Evolutionary conservation across 2,329 filamentous ascomycete species (phyloP).

Genomic region (Ampelomyces quisqualis): DNA sequence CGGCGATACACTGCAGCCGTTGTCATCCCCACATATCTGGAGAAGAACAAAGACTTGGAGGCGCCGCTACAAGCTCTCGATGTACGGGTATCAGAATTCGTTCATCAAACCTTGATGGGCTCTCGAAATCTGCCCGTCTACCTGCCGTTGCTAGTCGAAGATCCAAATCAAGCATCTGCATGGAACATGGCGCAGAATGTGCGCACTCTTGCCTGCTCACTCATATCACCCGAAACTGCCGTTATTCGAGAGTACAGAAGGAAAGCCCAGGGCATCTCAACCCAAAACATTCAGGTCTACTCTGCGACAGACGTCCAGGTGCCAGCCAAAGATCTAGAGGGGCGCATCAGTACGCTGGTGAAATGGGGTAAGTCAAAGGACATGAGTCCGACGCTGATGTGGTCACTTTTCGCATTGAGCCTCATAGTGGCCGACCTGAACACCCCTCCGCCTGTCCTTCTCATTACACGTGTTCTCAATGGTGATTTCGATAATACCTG

Average conservation of each 20-base stretch:
- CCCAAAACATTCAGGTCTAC: conserved; percentile 21
- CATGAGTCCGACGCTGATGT: conserved; percentile 17
- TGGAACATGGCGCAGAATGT: conserved; percentile 45
- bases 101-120: conserved; percentile 21
- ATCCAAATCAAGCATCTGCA: conserved; percentile 46
- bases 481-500: conserved; percentile 40
- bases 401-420: conserved; percentile 29
- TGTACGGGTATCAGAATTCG: conserved; percentile 38
- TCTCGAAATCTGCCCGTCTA: conserved; percentile 52
- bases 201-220: conserved; percentile 44
- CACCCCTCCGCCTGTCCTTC: conserved; percentile 16
- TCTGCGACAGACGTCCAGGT: conserved; percentile 2
- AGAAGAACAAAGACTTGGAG: not conserved
- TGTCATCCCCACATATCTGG: conserved; percentile 7
- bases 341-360: conserved; percentile 14
- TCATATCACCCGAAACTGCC: conserved; percentile 23
- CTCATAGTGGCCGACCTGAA: conserved; percentile 26
- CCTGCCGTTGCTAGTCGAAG: conserved; percentile 62
- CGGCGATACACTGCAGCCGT: conserved; percentile 26
- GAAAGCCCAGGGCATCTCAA: conserved; percentile 35
- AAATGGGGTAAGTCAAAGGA: conserved; percentile 18
- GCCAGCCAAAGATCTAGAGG: conserved; percentile 12
- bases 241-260: conserved; percentile 43
- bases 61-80: conserved; percentile 27
- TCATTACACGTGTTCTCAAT: conserved; percentile 25